A percentile compares a stretch with the other conserved stretches of the same genome.
Evolutionary conservation across 2,329 filamentous ascomycete genomes (phyloP).

Genomic region (Colletotrichum sp.): DNA sequence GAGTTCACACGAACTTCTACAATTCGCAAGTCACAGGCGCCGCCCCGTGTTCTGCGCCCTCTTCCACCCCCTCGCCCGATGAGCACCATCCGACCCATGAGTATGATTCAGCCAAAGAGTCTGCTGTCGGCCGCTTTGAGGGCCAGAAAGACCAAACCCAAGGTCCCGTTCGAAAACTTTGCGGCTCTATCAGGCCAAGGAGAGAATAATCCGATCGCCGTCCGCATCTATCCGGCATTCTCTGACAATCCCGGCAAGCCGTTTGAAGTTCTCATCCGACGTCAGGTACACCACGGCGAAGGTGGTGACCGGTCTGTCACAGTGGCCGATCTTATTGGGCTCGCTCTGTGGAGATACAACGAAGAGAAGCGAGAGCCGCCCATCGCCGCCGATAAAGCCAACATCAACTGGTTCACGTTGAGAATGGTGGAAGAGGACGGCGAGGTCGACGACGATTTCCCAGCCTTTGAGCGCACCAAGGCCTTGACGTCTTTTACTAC

Average conservation of each 20-base stretch:
- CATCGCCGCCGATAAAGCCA: constrained; percentile 68
- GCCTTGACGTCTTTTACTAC: constrained; percentile 81
- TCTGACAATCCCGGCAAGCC: constrained; percentile 68
- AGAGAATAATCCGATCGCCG: constrained; percentile 75
- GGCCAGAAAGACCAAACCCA: constrained; percentile 71
- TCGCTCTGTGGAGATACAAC: constrained; percentile 78
- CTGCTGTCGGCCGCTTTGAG: constrained; percentile 75
- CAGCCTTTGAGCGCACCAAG: constrained; percentile 76
- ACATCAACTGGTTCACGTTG: constrained; percentile 83
- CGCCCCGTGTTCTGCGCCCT: constrained; percentile 64
- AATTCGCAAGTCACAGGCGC: constrained; percentile 64
- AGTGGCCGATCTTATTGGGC: constrained; percentile 81
- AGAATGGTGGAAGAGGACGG: constrained; percentile 86
- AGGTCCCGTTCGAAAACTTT: constrained; percentile 78
- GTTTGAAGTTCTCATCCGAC: constrained; percentile 74
- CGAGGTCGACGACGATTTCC: constrained; percentile 86
- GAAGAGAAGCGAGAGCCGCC: constrained; percentile 77
- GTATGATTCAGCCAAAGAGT: constrained; percentile 73
- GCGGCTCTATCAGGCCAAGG: constrained; percentile 79
- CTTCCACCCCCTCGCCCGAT: constrained; percentile 75
- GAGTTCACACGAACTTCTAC: constrained; percentile 68
- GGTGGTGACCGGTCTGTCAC: constrained; percentile 67
- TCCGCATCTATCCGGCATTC: constrained; percentile 80
- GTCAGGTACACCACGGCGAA: constrained; percentile 72
- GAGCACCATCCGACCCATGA: constrained; percentile 67